These are phyloP conservation scores for Rhizophagus prolifer DNA, from an alignment of 192 early-diverging fungal genomes.

Conservation along the genomic window DNA sequence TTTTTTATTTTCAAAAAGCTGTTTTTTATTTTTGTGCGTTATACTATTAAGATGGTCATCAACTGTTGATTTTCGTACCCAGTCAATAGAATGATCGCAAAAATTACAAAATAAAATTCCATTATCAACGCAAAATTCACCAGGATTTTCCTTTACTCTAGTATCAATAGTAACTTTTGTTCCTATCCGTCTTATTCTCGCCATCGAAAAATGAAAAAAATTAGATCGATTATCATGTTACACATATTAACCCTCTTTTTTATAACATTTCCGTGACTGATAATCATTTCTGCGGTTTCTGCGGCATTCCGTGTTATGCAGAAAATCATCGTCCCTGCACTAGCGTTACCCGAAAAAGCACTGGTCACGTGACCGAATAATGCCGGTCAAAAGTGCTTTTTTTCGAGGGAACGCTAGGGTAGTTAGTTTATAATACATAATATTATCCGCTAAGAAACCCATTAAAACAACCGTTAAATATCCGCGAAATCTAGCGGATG, in stretches of 20 bases:
- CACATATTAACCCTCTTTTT: no score
- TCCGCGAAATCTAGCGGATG: no score
- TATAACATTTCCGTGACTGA: not conserved
- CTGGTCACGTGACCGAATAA: no score
- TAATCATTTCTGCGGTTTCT: no score
- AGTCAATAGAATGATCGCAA: not conserved
- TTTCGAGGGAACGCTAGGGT: no score
- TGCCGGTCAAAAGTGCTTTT: no score
- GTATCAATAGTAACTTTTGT: not conserved
- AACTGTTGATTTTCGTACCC: not conserved
- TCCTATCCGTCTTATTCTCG: not conserved
- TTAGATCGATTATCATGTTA: not conserved
- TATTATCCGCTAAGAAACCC: no score
- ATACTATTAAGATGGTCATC: not conserved
- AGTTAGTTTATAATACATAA: no score
- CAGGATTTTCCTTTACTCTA: not conserved
- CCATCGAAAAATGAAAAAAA: not conserved
- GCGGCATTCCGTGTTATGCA: no score
- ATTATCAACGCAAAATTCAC: not conserved
- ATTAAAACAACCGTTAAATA: no score
- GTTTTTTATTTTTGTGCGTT: not conserved
- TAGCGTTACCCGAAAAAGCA: no score
- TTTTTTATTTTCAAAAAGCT: not conserved
- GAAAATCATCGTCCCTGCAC: no score
- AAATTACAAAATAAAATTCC: conserved; percentile 1